A percentile compares a stretch with the other conserved stretches of the same genome.
Conservation (phyloP, 148 eudicot species). For the Rhododendron mucronatum region DNA sequence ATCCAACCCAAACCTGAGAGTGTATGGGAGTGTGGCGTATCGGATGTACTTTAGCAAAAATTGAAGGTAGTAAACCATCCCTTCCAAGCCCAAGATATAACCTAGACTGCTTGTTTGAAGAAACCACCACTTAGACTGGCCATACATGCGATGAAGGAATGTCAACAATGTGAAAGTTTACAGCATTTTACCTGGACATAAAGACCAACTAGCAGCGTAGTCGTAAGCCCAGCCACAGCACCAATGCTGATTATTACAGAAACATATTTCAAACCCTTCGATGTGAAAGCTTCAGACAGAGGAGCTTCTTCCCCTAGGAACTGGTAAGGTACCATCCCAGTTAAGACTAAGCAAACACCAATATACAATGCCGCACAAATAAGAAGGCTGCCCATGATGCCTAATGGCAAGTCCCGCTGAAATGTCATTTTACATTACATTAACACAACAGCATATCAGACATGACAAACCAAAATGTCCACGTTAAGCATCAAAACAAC, state of each 20-base stretch:
- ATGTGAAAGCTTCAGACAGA: constrained; percentile 71
- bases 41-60: constrained; percentile 81
- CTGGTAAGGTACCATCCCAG: constrained; percentile 91
- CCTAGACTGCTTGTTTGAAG: constrained; percentile 61
- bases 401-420: constrained; percentile 92
- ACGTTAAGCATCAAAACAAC: background rate
- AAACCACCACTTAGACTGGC: background rate
- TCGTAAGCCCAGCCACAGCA: constrained; percentile 98
- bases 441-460: background rate
- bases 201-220: constrained; percentile 92
- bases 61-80: constrained; percentile 78
- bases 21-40: constrained; percentile 78
- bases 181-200: constrained; percentile 81
- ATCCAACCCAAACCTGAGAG: constrained; percentile 95
- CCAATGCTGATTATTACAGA: constrained; percentile 85
- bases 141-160: background rate
- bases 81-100: constrained; percentile 97
- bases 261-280: constrained; percentile 81
- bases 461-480: background rate
- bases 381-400: constrained; percentile 88
- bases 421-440: background rate
- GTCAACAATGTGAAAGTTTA: background rate
- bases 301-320: constrained; percentile 91
- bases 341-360: constrained; percentile 89
- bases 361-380: constrained; percentile 71